Base-by-base conservation (phyloP, 257 asterid genomes). In the Rhazya stricta region DNA sequence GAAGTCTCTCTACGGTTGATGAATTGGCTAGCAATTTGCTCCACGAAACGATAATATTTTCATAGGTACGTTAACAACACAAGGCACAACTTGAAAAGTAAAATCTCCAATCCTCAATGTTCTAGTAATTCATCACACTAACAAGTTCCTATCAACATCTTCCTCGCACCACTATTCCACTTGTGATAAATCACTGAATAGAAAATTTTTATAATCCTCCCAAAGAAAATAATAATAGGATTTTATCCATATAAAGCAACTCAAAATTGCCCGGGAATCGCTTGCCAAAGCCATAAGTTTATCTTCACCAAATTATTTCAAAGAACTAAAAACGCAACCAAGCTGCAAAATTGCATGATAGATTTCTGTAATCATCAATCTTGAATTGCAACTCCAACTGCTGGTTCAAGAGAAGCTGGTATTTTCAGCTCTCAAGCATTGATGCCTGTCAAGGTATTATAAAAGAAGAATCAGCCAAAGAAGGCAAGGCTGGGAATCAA, bases 391-490 rank as follows among this genome's bases (percentile, higher is more conserved):
- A 25, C 50, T 41, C 69, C 51, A 39, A 0, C 2, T 58, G 16
- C 46, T 25, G 34, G 56, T 53, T 42, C 11, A 41, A 29, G 10
- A 72, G 2, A 9, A 32, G 1, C 11, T 15, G 46, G 46, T 32
- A 43, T 11, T 10, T 68, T 25, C 11, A 42, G 53, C 36, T 19
- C 72, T 15, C 71, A 18, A 72, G 29, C 6, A 41, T 42, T 76
- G 51, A 68, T 36, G 75, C 75, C 70, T 76, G 60, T 43, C 3
- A 43, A 68, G 45, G 60, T 46, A 27, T 36, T 45, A 7, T 61
- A 54, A 74, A 63, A 76, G 69, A 56, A 54, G 9, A 54, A 66
- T 65, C 46, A 32, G 43, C 42, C 50, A 7, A 63, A 61, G 37
- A 45, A 30, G 23, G 0, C 0, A 25, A 30, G 13, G 21, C 21